Percentiles rank a stretch among this genome's conserved stretches.
Conservation (phyloP, 2,329 filamentous ascomycete species). For the Phoma herbarum region DNA sequence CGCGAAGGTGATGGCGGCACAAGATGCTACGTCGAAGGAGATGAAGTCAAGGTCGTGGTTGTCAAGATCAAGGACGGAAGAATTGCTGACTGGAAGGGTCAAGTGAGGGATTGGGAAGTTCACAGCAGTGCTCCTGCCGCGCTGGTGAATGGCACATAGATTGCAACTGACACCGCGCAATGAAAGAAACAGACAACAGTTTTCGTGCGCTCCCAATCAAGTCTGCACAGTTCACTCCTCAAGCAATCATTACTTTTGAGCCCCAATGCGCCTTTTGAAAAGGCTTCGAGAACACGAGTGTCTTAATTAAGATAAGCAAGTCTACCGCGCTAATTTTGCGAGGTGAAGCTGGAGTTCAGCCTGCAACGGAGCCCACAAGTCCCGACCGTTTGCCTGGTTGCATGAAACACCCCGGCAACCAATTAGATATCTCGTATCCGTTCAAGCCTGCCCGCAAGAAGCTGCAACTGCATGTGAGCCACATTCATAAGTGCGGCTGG, state of each 20-base stretch:
- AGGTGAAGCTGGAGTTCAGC: not conserved
- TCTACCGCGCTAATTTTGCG: not conserved
- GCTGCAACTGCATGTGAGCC: not conserved
- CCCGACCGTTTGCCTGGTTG: not conserved
- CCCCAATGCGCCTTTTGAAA: not conserved
- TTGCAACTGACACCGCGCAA: too few species aligned
- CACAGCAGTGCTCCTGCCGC: too few species aligned
- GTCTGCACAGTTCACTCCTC: not conserved
- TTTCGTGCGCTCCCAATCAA: not conserved
- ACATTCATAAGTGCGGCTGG: too few species aligned
- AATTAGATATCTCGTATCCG: not conserved
- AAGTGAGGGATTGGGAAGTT: slow-evolving; percentile 78
- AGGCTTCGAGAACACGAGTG: not conserved
- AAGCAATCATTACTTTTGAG: too few species aligned
- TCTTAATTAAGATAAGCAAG: not conserved
- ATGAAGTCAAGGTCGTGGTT: slow-evolving; percentile 86
- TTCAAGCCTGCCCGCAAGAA: not conserved
- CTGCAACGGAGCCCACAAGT: not conserved
- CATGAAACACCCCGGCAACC: not conserved
- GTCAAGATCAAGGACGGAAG: slow-evolving; percentile 85
- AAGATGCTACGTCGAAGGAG: slow-evolving; percentile 77
- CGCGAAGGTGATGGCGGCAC: slow-evolving; percentile 58
- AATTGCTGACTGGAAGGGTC: slow-evolving; percentile 96
- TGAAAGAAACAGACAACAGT: not conserved
- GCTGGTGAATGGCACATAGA: too few species aligned